These are phyloP conservation scores for Berberis vulgaris DNA, from an alignment of 164 flowering plant species.

Conservation along the genomic window DNA sequence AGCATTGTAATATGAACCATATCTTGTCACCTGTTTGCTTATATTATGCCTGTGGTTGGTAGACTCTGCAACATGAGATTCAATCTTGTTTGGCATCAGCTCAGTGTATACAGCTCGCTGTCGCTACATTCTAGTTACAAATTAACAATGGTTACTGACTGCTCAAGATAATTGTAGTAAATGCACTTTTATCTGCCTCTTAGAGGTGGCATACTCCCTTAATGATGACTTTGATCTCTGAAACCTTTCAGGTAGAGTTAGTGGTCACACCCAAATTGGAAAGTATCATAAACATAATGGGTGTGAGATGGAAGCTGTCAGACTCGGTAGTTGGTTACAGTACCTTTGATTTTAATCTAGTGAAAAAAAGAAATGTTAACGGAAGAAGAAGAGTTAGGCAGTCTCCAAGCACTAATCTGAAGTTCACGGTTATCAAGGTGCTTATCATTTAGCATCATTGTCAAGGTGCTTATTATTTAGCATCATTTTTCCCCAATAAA, in stretches of 20 bases:
- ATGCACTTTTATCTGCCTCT: too few relatives aligned
- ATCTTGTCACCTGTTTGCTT: too few relatives aligned
- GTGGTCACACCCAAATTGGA: slow-evolving; percentile 70
- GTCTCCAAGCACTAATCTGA: slow-evolving; percentile 35
- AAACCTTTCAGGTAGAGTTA: slow-evolving; percentile 57
- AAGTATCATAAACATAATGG: slow-evolving; percentile 68
- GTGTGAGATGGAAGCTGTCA: slow-evolving; percentile 83
- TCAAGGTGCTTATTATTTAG: background rate
- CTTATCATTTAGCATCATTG: slow-evolving; percentile 5
- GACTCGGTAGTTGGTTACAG: slow-evolving; percentile 57
- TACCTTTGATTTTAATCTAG: slow-evolving; percentile 36
- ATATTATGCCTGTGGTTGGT: too few relatives aligned
- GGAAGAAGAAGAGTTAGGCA: slow-evolving; percentile 42
- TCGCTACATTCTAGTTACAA: too few relatives aligned
- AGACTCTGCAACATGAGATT: too few relatives aligned
- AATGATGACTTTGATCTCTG: background rate
- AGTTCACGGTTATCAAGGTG: slow-evolving; percentile 86
- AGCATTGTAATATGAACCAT: too few relatives aligned
- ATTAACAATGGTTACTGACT: too few relatives aligned
- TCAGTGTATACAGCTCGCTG: too few relatives aligned
- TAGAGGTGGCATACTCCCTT: too few relatives aligned
- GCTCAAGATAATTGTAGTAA: too few relatives aligned
- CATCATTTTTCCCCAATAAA: too few relatives aligned
- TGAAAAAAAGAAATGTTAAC: slow-evolving; percentile 44
- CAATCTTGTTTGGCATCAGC: too few relatives aligned